phyloP scores from a whole-genome alignment of 768 basidiomycete genomes.

The Phylloporus sp. region DNA sequence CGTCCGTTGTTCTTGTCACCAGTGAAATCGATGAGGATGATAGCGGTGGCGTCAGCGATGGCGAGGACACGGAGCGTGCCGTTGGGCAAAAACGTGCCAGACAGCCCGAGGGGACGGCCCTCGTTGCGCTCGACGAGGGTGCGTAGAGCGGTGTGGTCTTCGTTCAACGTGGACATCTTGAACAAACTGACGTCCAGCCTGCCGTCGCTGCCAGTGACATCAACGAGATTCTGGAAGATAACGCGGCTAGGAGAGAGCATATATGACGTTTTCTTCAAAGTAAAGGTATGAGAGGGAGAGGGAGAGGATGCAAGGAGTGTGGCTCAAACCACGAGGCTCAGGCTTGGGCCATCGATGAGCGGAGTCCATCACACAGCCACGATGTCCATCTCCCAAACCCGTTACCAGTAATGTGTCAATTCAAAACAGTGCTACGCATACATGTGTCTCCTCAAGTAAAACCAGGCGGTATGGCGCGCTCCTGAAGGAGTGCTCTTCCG shows the following conservation, averaged over 20 bases:
- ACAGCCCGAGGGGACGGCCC: slow-evolving; percentile 31
- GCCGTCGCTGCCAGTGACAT: slow-evolving; percentile 23
- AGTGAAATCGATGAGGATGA: slow-evolving; percentile 27
- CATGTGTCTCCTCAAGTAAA: no score
- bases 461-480: no score
- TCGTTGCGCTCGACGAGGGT: slow-evolving; percentile 30
- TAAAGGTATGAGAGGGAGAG: slow-evolving; percentile 1
- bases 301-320: not conserved
- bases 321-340: slow-evolving; percentile 4
- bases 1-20: slow-evolving; percentile 33
- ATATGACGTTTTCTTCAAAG: slow-evolving; percentile 1
- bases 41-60: slow-evolving; percentile 24
- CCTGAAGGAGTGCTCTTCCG: slow-evolving; percentile 5
- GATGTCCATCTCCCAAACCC: not conserved
- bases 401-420: slow-evolving; percentile 1
- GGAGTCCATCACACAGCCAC: not conserved
- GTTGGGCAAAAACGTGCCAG: slow-evolving; percentile 18
- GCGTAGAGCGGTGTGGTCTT: slow-evolving; percentile 19
- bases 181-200: slow-evolving; percentile 13
- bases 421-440: not conserved
- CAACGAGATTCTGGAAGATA: slow-evolving; percentile 27
- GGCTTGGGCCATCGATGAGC: not conserved
- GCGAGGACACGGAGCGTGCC: slow-evolving; percentile 26
- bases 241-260: slow-evolving; percentile 15
- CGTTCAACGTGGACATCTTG: slow-evolving; percentile 20